Evolutionary conservation across 805 yeast genomes (phyloP).

Genomic region (Wickerhamiella australiensis): DNA sequence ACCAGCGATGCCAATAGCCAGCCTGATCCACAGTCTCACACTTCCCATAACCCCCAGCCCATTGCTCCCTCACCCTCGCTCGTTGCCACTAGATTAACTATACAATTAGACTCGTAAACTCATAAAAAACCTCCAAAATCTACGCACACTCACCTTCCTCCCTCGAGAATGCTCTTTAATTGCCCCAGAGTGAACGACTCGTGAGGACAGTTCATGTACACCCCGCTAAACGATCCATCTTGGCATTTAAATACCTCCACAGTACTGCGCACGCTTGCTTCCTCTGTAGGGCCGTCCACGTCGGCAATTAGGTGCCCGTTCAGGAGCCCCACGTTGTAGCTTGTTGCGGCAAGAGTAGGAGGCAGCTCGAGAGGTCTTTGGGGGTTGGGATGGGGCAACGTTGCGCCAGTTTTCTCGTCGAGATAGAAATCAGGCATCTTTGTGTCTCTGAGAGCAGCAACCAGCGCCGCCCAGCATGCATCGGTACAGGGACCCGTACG

Average conservation of each 20-base stretch:
- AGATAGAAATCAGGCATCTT: slow-evolving; percentile 56
- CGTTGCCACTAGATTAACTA: too few species aligned
- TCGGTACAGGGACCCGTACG: slow-evolving; percentile 76
- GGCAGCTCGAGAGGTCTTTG: slow-evolving; percentile 27
- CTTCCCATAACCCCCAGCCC: too few species aligned
- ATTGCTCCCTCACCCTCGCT: too few species aligned
- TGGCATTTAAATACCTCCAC: slow-evolving; percentile 34
- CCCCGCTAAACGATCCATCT: slow-evolving; percentile 17
- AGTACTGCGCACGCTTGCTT: slow-evolving; percentile 43
- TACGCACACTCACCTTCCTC: background rate
- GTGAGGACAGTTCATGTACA: background rate
- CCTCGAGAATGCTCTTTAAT: background rate
- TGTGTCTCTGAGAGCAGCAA: slow-evolving; percentile 48
- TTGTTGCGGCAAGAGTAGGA: slow-evolving; percentile 30
- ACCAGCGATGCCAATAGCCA: too few species aligned
- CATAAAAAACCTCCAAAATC: too few species aligned
- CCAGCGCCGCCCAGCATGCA: slow-evolving; percentile 54
- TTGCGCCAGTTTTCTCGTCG: slow-evolving; percentile 38
- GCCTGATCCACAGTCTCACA: too few species aligned
- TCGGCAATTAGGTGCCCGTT: slow-evolving; percentile 46
- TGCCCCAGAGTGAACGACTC: slow-evolving; percentile 10
- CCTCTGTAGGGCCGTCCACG: slow-evolving; percentile 78
- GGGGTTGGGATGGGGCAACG: slow-evolving; percentile 37
- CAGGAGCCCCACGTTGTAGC: slow-evolving; percentile 47
- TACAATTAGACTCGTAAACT: too few species aligned